Evolutionary conservation across 192 early-diverging fungal species (phyloP).

Genomic region (Gigaspora rosea): DNA sequence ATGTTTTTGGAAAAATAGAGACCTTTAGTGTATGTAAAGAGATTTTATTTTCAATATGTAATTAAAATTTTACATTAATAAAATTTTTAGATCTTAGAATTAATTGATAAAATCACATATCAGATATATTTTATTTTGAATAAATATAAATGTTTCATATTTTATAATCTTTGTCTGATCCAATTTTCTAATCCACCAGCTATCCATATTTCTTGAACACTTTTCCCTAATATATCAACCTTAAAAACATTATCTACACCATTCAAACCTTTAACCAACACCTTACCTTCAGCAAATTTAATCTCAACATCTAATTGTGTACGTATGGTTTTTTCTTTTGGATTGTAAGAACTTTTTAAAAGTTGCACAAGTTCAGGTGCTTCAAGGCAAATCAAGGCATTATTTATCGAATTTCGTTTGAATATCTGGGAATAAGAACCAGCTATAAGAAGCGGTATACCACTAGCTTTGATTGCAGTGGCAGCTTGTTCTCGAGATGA

Average conservation of each 20-base stretch:
- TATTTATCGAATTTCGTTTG: constrained; percentile 99
- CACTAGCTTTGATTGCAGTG: constrained; percentile 86
- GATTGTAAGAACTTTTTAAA: constrained; percentile 57
- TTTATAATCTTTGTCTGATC: constrained; percentile 65
- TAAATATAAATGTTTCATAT: background rate
- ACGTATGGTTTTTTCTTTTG: constrained; percentile 62
- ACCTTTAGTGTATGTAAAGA: no score
- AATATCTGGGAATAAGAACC: constrained; percentile 97
- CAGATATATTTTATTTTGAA: background rate
- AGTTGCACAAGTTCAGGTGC: constrained; percentile 78
- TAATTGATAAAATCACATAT: no score
- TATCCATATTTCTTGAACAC: constrained; percentile 97
- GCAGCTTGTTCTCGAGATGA: constrained; percentile 98
- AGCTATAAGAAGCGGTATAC: constrained; percentile 83
- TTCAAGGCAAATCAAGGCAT: constrained; percentile 91
- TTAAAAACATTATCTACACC: constrained; percentile 46
- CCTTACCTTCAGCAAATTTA: constrained; percentile 70
- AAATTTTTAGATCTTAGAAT: no score
- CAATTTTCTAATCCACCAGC: constrained; percentile 94
- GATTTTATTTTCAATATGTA: no score
- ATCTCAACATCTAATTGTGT: constrained; percentile 75
- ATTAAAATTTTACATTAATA: no score
- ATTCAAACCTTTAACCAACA: constrained; percentile 47
- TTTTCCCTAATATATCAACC: constrained; percentile 75
- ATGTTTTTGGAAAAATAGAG: no score